Base-by-base conservation (phyloP, 2,329 filamentous ascomycete species). In the Pseudogymnoascus sp. region DNA sequence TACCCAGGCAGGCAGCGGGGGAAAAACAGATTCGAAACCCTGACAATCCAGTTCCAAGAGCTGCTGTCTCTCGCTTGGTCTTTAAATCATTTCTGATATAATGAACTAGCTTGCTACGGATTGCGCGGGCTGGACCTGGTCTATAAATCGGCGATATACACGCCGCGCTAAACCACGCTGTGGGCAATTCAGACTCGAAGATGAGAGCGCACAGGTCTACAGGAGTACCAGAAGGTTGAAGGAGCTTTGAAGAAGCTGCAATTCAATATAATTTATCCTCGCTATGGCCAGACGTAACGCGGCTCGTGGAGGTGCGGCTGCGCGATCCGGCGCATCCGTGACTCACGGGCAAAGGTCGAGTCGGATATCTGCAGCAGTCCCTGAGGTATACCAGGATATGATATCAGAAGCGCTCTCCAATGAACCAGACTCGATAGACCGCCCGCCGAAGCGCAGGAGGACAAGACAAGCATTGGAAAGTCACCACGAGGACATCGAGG, bases 371-470 rank as follows among this genome's bases (percentile, higher is more conserved):
- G 42, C 11, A 4, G 73, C 21, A 3, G 73, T 80, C 10, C 77
- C 78, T 11, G 74, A 75, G 61, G 73, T 80, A 1, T 80, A 78
- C 66, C 74, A 73, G 53, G 78, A 80, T 42, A 75, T 81, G 76
- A 70, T 81, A 26, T 71, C 72, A 35, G 78, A 80, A 62, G 74
- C 76, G 59, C 67, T 73, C 19, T 69, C 72, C 23, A 61, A 60
- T 4, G 72, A 76, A 40, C 66, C 71, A 15, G 66, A 70, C 60
- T 69, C 70, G 7, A 66, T 69, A 1, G 69, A 71, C 66, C 69
- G 74, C 31, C 77, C 76, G 31, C 65, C 75, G 62, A 79, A 78
- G 70, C 71, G 62, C 65, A 66, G 71, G 63, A 72, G 65, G 62
- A 71, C 64, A 36, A 69, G 63, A 36, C 62, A 44, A 60, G 63